Evolutionary conservation across 345 rosid genomes (phyloP).

Genomic region (Salix udensis): DNA sequence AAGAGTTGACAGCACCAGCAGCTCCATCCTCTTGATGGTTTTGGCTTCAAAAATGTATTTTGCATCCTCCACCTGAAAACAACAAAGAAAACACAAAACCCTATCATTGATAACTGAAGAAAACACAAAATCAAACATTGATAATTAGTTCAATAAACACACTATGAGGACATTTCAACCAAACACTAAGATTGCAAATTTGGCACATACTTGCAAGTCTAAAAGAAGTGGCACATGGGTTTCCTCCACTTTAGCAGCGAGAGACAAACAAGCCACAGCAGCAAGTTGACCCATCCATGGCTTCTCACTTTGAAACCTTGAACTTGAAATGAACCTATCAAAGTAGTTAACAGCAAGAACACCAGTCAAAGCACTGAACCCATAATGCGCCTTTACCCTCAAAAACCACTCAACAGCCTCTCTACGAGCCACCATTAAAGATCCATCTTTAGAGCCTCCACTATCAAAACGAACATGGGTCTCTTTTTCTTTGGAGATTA

Average conservation of each 20-base stretch:
- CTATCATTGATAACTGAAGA: background rate
- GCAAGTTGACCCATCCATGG: conserved; percentile 94
- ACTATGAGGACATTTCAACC: conserved; percentile 21
- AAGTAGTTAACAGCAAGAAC: conserved; percentile 84
- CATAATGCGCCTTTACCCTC: conserved; percentile 56
- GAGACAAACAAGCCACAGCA: conserved; percentile 81
- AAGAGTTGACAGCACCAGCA: conserved; percentile 72
- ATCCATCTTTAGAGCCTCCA: conserved; percentile 33
- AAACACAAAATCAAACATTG: conserved; percentile 12
- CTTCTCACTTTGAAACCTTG: conserved; percentile 54
- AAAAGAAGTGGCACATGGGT: conserved; percentile 71
- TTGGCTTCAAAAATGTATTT: conserved; percentile 71
- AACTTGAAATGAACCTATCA: conserved; percentile 67
- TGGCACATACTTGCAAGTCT: conserved; percentile 67
- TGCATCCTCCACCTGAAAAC: conserved; percentile 64
- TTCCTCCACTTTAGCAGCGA: conserved; percentile 94
- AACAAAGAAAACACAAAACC: conserved; percentile 7
- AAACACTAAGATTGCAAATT: conserved; percentile 27
- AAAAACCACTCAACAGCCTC: conserved; percentile 73
- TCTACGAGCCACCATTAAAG: conserved; percentile 40
- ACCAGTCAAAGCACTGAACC: conserved; percentile 60
- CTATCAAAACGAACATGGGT: conserved; percentile 30
- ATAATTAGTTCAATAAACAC: conserved; percentile 2
- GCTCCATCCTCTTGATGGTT: conserved; percentile 91
- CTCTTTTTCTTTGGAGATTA: conserved; percentile 60